phyloP scores from a whole-genome alignment of 805 yeast genomes.

The Barnettozyma wickerhamii region DNA sequence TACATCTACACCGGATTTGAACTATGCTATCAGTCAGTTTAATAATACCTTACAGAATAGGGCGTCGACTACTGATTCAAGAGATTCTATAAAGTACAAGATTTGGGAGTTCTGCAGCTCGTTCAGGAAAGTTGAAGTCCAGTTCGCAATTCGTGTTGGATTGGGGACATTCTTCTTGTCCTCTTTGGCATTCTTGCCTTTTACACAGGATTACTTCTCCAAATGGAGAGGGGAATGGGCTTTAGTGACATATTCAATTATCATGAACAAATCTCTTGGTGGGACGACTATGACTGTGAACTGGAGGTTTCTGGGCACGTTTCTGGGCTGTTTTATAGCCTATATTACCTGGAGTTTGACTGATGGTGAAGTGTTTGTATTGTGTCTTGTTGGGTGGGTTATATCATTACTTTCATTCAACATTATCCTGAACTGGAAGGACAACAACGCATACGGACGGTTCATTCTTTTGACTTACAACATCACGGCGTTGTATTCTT shows the following conservation, averaged over 20 bases:
- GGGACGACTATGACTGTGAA: slow-evolving; percentile 78
- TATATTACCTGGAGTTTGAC: slow-evolving; percentile 53
- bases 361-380: slow-evolving; percentile 48
- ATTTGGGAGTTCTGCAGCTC: slow-evolving; percentile 48
- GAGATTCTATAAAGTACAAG: slow-evolving; percentile 25
- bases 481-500: slow-evolving; percentile 72
- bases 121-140: slow-evolving; percentile 62
- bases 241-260: slow-evolving; percentile 71
- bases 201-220: slow-evolving; percentile 48
- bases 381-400: slow-evolving; percentile 44
- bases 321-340: slow-evolving; percentile 64
- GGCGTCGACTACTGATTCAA: slow-evolving; percentile 13
- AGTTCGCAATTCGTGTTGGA: slow-evolving; percentile 77
- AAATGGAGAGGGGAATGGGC: slow-evolving; percentile 85
- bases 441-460: slow-evolving; percentile 55
- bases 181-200: slow-evolving; percentile 59
- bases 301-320: slow-evolving; percentile 72
- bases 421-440: slow-evolving; percentile 66
- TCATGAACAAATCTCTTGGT: slow-evolving; percentile 82
- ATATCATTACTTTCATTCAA: slow-evolving; percentile 38
- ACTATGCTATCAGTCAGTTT: slow-evolving; percentile 13
- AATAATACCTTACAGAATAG: slow-evolving; percentile 24
- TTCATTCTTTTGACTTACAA: slow-evolving; percentile 74
- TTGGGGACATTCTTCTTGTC: slow-evolving; percentile 68
- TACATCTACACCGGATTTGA: slow-evolving; percentile 11